A percentile compares a stretch with the other conserved stretches of the same genome.
Evolutionary conservation across 352 stramenopile genomes (phyloP).

Genomic region (Elongisporangium undulatum): DNA sequence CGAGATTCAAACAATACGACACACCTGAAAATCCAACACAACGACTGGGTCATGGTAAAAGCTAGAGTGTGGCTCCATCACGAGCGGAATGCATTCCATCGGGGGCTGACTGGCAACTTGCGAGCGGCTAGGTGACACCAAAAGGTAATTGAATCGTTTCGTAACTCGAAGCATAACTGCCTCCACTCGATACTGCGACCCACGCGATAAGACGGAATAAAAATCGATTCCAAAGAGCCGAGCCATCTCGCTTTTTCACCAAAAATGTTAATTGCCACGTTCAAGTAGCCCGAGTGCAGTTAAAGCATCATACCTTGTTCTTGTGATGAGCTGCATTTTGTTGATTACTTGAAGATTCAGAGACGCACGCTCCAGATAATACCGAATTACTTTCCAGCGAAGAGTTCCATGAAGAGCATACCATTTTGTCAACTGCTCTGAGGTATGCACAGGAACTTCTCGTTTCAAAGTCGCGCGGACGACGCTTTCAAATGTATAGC

Average conservation of each 20-base stretch:
- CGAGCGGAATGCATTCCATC: slow-evolving; percentile 92
- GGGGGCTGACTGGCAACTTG: slow-evolving; percentile 88
- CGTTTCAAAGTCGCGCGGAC: slow-evolving; percentile 57
- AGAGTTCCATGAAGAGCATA: slow-evolving; percentile 31
- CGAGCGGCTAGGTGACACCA: slow-evolving; percentile 71
- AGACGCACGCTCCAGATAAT: slow-evolving; percentile 36
- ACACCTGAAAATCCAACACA: slow-evolving; percentile 97
- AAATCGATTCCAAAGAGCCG: slow-evolving; percentile 94
- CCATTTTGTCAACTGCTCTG: slow-evolving; percentile 53
- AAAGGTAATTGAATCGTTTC: slow-evolving; percentile 84
- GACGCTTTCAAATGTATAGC: slow-evolving; percentile 82
- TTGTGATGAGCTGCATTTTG: slow-evolving; percentile 83
- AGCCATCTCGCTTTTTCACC: slow-evolving; percentile 82
- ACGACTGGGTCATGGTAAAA: slow-evolving; percentile 98
- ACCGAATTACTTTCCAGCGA: slow-evolving; percentile 53
- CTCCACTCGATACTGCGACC: slow-evolving; percentile 93
- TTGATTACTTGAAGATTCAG: slow-evolving; percentile 75
- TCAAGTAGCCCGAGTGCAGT: neutral
- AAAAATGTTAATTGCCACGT: neutral
- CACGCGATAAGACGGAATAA: slow-evolving; percentile 89
- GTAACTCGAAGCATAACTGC: slow-evolving; percentile 90
- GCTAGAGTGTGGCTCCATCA: slow-evolving; percentile 94
- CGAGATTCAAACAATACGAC: neutral
- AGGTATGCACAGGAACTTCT: slow-evolving; percentile 57
- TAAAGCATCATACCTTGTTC: slow-evolving; percentile 40